Conservation (phyloP, 2,329 filamentous ascomycete genomes). For the Diaporthe destruens region DNA sequence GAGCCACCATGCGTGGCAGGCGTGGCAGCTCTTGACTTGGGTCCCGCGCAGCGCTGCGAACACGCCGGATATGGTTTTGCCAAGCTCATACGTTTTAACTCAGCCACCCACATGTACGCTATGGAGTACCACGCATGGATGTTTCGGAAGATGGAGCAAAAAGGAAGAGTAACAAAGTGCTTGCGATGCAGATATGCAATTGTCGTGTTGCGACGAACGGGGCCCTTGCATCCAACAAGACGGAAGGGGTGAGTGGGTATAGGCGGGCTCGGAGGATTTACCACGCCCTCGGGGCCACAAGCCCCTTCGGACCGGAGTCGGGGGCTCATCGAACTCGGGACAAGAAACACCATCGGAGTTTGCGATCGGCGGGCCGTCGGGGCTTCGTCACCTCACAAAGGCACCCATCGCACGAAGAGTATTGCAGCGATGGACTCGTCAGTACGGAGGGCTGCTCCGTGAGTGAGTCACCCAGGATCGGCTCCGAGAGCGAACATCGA, state of each 20-base stretch:
- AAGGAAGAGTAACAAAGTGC: background rate
- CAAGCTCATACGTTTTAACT: conserved; percentile 15
- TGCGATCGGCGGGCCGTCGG: background rate
- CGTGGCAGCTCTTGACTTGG: conserved; percentile 11
- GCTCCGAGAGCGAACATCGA: conserved; percentile 23
- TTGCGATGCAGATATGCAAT: conserved; percentile 1
- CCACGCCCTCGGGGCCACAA: background rate
- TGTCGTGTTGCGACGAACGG: conserved; percentile 28
- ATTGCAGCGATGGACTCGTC: background rate
- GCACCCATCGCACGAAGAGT: background rate
- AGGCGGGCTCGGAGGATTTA: no score
- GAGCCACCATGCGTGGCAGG: background rate
- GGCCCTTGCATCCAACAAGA: background rate
- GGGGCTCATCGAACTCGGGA: background rate
- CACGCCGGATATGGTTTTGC: conserved; percentile 18
- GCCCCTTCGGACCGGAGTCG: conserved; percentile 1
- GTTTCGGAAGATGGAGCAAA: conserved; percentile 3
- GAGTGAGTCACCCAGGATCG: background rate
- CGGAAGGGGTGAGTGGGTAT: background rate
- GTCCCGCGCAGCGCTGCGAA: background rate
- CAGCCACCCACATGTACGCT: no score
- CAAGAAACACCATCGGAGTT: background rate
- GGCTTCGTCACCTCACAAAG: background rate
- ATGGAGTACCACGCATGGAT: background rate
- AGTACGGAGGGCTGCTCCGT: conserved; percentile 19